These are phyloP conservation scores for Macaranga tanarius DNA, from an alignment of 441 rosid species.

Conservation along the genomic window DNA sequence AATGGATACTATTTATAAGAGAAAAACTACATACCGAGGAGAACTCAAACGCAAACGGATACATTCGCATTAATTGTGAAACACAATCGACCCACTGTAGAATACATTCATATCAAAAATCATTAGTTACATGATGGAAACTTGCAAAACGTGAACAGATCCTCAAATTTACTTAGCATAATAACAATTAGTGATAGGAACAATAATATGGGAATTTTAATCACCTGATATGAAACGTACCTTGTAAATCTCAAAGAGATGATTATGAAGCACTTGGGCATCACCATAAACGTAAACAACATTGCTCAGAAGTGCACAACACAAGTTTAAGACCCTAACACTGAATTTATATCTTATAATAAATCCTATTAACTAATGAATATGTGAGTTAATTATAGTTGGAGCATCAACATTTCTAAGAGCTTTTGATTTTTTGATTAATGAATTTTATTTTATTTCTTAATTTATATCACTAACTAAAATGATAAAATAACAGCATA, in stretches of 20 bases:
- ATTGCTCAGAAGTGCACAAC: too few relatives aligned
- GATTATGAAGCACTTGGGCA: not conserved
- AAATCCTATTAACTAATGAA: too few relatives aligned
- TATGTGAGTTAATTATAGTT: too few relatives aligned
- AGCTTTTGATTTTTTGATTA: too few relatives aligned
- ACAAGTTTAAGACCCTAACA: too few relatives aligned
- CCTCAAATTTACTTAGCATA: not conserved
- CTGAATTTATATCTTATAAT: too few relatives aligned
- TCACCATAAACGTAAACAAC: not conserved
- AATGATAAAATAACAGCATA: not conserved
- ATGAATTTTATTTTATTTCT: too few relatives aligned
- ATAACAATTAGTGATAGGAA: not conserved
- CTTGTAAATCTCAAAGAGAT: not conserved
- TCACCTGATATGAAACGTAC: not conserved
- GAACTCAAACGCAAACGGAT: slow-evolving; percentile 97
- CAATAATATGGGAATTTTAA: too few relatives aligned
- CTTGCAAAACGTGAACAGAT: not conserved
- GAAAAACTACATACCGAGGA: slow-evolving; percentile 69
- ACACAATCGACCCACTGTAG: slow-evolving; percentile 99
- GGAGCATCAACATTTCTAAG: too few relatives aligned
- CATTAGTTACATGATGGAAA: slow-evolving; percentile 2
- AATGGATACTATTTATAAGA: not conserved
- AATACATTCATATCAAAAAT: slow-evolving; percentile 27
- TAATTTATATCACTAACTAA: too few relatives aligned
- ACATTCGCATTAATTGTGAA: slow-evolving; percentile 86